These are phyloP conservation scores for Elaeis guineensis DNA, from an alignment of 176 grass and related monocot genomes.

Conservation along the genomic window DNA sequence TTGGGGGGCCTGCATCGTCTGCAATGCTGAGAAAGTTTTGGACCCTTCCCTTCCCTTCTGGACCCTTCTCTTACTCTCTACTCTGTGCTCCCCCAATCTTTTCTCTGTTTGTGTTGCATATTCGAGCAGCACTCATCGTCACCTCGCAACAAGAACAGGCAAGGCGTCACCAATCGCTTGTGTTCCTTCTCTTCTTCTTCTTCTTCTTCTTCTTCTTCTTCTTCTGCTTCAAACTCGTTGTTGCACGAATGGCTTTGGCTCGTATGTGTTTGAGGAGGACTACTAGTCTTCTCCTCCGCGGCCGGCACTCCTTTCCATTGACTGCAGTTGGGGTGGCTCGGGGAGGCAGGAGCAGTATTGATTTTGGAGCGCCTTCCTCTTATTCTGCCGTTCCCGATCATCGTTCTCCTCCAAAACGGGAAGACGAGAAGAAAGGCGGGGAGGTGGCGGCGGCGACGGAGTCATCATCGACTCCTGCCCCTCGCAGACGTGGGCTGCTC, in stretches of 20 bases:
- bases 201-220: too few species aligned
- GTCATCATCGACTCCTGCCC: neutral
- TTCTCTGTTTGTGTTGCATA: neutral
- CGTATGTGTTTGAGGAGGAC: conserved; percentile 15
- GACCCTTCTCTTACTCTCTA: neutral
- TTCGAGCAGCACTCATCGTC: neutral
- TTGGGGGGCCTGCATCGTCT: neutral
- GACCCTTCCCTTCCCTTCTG: conserved; percentile 11
- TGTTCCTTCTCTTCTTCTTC: too few species aligned
- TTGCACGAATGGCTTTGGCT: conserved; percentile 27
- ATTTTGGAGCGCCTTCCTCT: too few species aligned
- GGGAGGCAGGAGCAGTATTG: neutral
- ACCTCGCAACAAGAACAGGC: neutral
- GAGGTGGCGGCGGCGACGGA: conserved; percentile 17
- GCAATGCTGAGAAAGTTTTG: conserved; percentile 13
- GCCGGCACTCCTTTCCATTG: conserved; percentile 3
- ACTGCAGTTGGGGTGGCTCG: neutral
- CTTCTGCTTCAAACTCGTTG: too few species aligned
- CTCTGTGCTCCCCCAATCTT: neutral
- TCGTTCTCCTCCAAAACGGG: too few species aligned
- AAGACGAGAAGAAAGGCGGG: neutral
- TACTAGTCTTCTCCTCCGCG: neutral
- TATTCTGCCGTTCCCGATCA: too few species aligned
- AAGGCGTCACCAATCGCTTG: neutral
- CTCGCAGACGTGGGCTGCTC: conserved; percentile 12